Base-by-base conservation (phyloP, 1,139 yeast species). In the Scheffersomyces stambukii region DNA sequence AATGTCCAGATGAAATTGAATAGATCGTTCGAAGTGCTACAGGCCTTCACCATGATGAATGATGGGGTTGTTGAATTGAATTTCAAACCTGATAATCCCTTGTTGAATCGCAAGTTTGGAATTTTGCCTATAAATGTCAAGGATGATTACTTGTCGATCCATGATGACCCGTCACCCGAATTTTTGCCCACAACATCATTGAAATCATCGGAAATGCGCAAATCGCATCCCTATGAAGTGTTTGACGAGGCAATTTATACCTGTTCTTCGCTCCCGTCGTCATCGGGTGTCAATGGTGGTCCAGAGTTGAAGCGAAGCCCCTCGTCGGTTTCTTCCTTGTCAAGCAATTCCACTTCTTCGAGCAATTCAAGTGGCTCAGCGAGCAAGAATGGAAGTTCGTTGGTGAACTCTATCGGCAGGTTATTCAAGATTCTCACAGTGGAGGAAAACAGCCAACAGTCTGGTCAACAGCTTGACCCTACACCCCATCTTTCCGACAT, bases 161-260 rank as follows among this genome's bases (percentile, higher is more conserved):
- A 38, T 25, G 52, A 43, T 32, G 46, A 45, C 9, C 21, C 32
- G 3, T 33, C 49, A 1, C 36, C 46, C 4, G 19, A 27, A 16
- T 34, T 26, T 17, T 23, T 37, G 14, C 27, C 40, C 3, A 27
- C 43, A 5, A 26, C 41, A 9, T 25, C 37, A n/a, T 29, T 48
- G 1, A 51, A 48, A 30, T 42, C 60, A 6, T 57, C 61, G 38
- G 69, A 60, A 35, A 48, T 65, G 24, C 52, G 66, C 26, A 68
- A 71, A 40, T 65, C 74, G 1, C 80, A 79, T 51, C 77, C 88
- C 1, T 83, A 68, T 53, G 94, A 83, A 44, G 73, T 82, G 4
- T 74, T 82, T 41, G 94, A 83, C 50, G 91, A 81, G 42, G 80
- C 85, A 2, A 76, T 81, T 16, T 82, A 82, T 49, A 70, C 81